phyloP scores from a whole-genome alignment of 2,329 filamentous ascomycete species.

The Fonsecaea pugnacius region DNA sequence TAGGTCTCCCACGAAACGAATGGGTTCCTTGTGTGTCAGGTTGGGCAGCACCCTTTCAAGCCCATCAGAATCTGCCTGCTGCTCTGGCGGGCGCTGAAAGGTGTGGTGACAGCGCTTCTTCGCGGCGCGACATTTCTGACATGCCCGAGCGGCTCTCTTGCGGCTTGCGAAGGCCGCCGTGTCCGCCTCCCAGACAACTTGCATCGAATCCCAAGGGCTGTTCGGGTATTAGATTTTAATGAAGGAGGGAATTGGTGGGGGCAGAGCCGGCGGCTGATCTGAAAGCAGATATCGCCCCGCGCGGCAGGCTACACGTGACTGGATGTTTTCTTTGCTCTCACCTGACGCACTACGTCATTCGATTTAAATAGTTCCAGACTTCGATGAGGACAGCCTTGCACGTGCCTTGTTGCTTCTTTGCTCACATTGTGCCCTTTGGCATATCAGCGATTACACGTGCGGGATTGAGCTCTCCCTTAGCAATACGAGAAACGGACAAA shows the following conservation, averaged over 20 bases:
- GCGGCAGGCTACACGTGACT: neutral
- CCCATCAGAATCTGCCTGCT: slow-evolving; percentile 35
- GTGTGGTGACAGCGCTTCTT: slow-evolving; percentile 39
- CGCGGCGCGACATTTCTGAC: slow-evolving; percentile 34
- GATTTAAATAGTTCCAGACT: too few relatives aligned
- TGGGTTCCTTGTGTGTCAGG: slow-evolving; percentile 36
- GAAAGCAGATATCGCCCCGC: slow-evolving; percentile 7
- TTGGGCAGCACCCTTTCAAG: slow-evolving; percentile 35
- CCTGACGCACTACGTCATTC: neutral
- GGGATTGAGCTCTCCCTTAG: too few relatives aligned
- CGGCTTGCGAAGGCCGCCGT: slow-evolving; percentile 37
- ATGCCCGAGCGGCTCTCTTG: slow-evolving; percentile 37
- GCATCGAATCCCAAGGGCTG: slow-evolving; percentile 23
- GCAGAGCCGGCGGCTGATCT: slow-evolving; percentile 1
- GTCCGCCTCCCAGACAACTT: slow-evolving; percentile 37
- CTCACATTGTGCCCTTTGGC: too few relatives aligned
- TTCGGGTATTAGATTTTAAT: slow-evolving; percentile 4
- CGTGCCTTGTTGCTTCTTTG: too few relatives aligned
- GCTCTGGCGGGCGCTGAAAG: slow-evolving; percentile 35
- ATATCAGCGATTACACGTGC: too few relatives aligned
- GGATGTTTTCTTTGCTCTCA: neutral
- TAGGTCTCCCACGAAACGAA: slow-evolving; percentile 47
- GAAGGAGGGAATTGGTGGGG: slow-evolving; percentile 3
- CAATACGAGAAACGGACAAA: neutral
- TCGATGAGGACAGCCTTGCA: too few relatives aligned